Evolutionary conservation across 2,329 filamentous ascomycete species (phyloP).

Genomic region (Arachnomyces sp.): DNA sequence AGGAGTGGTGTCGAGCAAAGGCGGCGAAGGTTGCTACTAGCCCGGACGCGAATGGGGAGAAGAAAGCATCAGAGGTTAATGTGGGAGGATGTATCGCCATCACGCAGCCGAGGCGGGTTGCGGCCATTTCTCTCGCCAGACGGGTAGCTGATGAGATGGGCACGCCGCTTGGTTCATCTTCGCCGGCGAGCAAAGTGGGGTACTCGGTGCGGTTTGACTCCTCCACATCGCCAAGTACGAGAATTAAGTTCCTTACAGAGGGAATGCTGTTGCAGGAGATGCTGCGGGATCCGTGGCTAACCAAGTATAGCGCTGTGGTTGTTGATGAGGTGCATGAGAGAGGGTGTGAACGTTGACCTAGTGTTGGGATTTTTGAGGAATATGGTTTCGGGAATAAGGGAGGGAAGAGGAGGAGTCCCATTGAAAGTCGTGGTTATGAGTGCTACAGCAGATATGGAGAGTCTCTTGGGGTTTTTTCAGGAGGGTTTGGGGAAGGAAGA

Average conservation of each 20-base stretch:
- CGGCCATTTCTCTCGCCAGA: conserved; percentile 81
- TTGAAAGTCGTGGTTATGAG: conserved; percentile 95
- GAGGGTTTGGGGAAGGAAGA: conserved; percentile 20
- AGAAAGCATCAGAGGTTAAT: conserved; percentile 37
- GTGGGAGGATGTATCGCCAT: conserved; percentile 82
- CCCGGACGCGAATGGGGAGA: conserved; percentile 3
- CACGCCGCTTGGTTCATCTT: conserved; percentile 52
- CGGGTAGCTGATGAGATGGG: conserved; percentile 82
- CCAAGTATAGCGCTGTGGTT: conserved; percentile 79
- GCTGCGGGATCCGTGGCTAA: conserved; percentile 71
- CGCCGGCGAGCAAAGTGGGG: conserved; percentile 62
- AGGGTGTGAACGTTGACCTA: conserved; percentile 87
- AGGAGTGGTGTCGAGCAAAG: conserved; percentile 67
- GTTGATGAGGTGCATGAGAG: conserved; percentile 97
- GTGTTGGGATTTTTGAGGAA: conserved; percentile 81
- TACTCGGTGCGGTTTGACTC: conserved; percentile 96
- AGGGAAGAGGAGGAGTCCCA: conserved; percentile 61
- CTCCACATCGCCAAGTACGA: conserved; percentile 69
- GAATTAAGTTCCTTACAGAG: conserved; percentile 90
- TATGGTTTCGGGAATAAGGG: conserved; percentile 53
- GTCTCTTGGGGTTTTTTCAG: conserved; percentile 66
- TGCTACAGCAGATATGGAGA: conserved; percentile 83
- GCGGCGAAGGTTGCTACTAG: conserved; percentile 41
- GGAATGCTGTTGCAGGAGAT: conserved; percentile 95
- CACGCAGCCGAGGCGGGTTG: conserved; percentile 88